Evolutionary conservation across 73 alveolate species (phyloP), one percentile per base, ranked within the genome.

Genomic region (Paraurostyla sp.): DNA sequence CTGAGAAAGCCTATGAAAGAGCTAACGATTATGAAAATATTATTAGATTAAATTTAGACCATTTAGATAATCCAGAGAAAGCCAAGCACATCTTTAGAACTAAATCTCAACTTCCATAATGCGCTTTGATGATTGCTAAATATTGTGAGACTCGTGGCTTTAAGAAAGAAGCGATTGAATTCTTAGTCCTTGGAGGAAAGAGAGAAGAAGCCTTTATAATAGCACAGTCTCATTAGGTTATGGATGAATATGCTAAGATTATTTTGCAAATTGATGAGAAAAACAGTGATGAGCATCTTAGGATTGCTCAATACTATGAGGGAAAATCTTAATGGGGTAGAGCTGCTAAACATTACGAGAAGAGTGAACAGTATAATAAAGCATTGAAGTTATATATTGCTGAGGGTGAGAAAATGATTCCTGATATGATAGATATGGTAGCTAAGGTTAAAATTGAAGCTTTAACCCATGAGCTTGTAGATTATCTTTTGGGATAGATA

Each of bases 21-120:
- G 99, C 99, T 0, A 92, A 94, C 40, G 99, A 97, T 73, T 98
- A 94, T 96, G 99, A 98, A 90, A 94, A 92, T 91, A 98, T 97
- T 33, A 97, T 98, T 60, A 88, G 99, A 45, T 90, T 98, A 7
- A 98, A 98, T 91, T 82, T 98, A 48, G 97, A 96, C 54, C 81
- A 54, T 75, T 91, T 98, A 57, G 99, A 97, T 73, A 98, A 98
- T 91, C 97, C 98, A 20, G 99, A 95, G 71, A 96, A 94, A 57
- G 99, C 99, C 1, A 98, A 96, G 83, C 93, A 89, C 43, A 87
- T 97, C 22, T 92, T 98, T 62, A 93, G 97, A 78, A 95, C 95
- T 49, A 95, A 98, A 63, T 96, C 98, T 36, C 92, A 97, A 43
- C 97, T 99, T 23, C 96, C 97, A 46, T 43, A 97, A 9, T 97